Evolutionary conservation across 2,329 filamentous ascomycete species (phyloP), one percentile per base, ranked within the genome.

Genomic region (Eutypella sp.): DNA sequence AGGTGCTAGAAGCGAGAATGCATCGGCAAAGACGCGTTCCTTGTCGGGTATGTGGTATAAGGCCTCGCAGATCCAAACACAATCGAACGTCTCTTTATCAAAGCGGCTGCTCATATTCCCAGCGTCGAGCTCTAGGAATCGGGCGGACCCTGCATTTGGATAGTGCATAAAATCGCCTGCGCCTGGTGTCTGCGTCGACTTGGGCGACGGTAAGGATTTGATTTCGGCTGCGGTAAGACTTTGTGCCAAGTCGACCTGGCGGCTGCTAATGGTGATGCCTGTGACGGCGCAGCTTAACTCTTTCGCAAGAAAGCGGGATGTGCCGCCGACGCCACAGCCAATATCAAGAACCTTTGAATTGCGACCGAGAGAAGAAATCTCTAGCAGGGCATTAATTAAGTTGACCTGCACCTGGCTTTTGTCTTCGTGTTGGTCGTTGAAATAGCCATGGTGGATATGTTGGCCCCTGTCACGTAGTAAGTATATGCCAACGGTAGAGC

Each of bases 371-470:
- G 57, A 52, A 2, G 73, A 74, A n/a, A 69, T 66, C 27, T 75
- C 66, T 5, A 82, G 68, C 3, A 83, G 70, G 11, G 81, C 68
- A 22, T 70, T 67, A 56, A 82, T 79, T 25, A 82, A 68, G 54
- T 77, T 79, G 22, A 74, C 57, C 59, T 82, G 79, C 2, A 79
- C 78, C 24, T 69, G 65, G 53, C 82, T 78, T 57, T 82, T 82
- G 51, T 71, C 74, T 50, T 80, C 76, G 16, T 55, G 65, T 0
- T 70, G 64, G 46, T 68, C 68, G 45, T 67, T 67, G 41, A 79
- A 83, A 59, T 81, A 80, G 45, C 79, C 79, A 51, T 83, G 79
- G 57, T 82, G 79, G 57, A 82, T 82, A 55, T 82, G 79, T 57
- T 81, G 78, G 44, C 79, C 79, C 78, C 77, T 81, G 29, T n/a